Evolutionary conservation across 768 basidiomycete species (phyloP).

Genomic region (Leccinum sublutescens): DNA sequence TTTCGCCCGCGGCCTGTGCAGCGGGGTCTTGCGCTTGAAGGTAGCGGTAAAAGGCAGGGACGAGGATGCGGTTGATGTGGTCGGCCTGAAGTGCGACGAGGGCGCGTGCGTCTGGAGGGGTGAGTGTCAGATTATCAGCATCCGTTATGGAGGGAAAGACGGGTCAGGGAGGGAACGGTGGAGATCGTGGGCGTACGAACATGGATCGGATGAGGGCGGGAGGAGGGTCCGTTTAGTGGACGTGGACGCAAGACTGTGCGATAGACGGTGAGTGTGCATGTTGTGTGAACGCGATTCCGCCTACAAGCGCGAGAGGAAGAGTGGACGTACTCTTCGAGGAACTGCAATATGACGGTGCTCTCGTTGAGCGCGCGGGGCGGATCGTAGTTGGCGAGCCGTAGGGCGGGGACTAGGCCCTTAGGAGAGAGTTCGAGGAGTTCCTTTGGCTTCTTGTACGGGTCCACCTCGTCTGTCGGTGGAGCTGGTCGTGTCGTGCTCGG

Average conservation of each 20-base stretch:
- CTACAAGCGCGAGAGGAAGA: neutral
- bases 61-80: slow-evolving; percentile 58
- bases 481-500: neutral
- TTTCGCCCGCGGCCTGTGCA: slow-evolving; percentile 50
- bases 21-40: slow-evolving; percentile 63
- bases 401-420: slow-evolving; percentile 75
- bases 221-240: slow-evolving; percentile 52
- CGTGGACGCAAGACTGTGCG: slow-evolving; percentile 48
- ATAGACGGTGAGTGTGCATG: neutral
- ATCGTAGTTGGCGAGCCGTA: slow-evolving; percentile 51
- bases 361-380: slow-evolving; percentile 71
- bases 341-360: slow-evolving; percentile 77
- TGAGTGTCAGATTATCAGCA: neutral
- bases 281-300: neutral
- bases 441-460: slow-evolving; percentile 78
- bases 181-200: slow-evolving; percentile 35
- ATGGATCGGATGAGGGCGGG: slow-evolving; percentile 57
- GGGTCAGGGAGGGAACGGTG: neutral
- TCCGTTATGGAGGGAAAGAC: neutral
- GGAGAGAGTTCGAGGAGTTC: slow-evolving; percentile 81
- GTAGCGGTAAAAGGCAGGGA: slow-evolving; percentile 74
- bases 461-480: slow-evolving; percentile 60
- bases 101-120: slow-evolving; percentile 57
- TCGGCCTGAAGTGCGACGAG: slow-evolving; percentile 68
- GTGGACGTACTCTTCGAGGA: slow-evolving; percentile 64